phyloP scores from a whole-genome alignment of 2,329 filamentous ascomycete genomes.

The Colletotrichum sp. region DNA sequence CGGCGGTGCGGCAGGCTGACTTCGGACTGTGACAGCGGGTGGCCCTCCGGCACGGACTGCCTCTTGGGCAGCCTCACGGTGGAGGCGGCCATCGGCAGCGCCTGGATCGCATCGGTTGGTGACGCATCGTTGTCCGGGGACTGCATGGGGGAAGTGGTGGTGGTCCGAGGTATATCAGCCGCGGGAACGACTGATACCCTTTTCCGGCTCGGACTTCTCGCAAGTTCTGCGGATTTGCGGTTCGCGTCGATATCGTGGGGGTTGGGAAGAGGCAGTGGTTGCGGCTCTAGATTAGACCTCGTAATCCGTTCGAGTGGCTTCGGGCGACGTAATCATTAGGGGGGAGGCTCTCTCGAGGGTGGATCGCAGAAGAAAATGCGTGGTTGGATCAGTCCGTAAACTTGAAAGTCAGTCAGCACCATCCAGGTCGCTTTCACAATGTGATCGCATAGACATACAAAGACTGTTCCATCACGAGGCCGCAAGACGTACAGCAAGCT shows the following conservation, averaged over 20 bases:
- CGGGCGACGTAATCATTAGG: constrained; percentile 13
- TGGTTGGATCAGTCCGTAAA: not conserved
- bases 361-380: not conserved
- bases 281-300: not conserved
- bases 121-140: constrained; percentile 67
- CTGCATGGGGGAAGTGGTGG: constrained; percentile 67
- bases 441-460: not conserved
- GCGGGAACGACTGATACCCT: constrained; percentile 12
- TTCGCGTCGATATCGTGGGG: not conserved
- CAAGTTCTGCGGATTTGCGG: not conserved
- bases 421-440: not conserved
- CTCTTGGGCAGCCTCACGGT: constrained; percentile 66
- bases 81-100: constrained; percentile 71
- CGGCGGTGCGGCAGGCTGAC: constrained; percentile 58
- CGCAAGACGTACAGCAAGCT: not conserved
- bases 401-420: not conserved
- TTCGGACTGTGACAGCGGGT: constrained; percentile 56
- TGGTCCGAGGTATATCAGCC: constrained; percentile 6
- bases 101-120: constrained; percentile 71
- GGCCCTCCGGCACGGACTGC: constrained; percentile 55
- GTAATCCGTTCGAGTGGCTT: constrained; percentile 1
- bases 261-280: not conserved
- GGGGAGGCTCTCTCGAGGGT: not conserved
- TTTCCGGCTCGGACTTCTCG: constrained; percentile 9
- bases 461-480: constrained; percentile 12